These are phyloP conservation scores for Daucus carota DNA, from an alignment of 129 eudicot species.

Conservation along the genomic window DNA sequence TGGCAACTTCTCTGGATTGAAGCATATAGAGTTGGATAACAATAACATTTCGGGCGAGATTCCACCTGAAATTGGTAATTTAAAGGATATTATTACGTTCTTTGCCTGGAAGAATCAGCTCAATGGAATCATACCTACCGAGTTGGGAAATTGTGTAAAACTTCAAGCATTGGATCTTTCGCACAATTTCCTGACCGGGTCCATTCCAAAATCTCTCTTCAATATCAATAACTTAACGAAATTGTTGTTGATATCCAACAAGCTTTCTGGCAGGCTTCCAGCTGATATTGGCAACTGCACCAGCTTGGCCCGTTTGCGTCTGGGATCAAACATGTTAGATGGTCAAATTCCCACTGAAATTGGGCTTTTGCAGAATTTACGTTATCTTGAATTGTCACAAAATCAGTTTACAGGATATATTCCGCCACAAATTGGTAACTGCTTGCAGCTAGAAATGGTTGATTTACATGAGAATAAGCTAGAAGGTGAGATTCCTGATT, in stretches of 20 bases:
- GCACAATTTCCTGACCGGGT: constrained; percentile 37
- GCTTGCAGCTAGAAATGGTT: constrained; percentile 39
- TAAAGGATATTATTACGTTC: constrained; percentile 36
- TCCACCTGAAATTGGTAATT: constrained; percentile 30
- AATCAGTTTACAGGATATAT: constrained; percentile 36
- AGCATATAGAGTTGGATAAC: constrained; percentile 39
- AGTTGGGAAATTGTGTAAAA: constrained; percentile 29
- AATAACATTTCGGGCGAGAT: constrained; percentile 36
- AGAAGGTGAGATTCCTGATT: constrained; percentile 32
- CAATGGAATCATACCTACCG: constrained; percentile 32
- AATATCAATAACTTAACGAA: constrained; percentile 38
- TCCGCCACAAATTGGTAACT: constrained; percentile 34
- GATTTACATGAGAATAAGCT: constrained; percentile 37
- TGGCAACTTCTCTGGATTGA: constrained; percentile 30
- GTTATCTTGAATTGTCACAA: constrained; percentile 41
- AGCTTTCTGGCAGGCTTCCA: constrained; percentile 37
- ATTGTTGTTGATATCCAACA: constrained; percentile 40
- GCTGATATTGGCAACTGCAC: constrained; percentile 40
- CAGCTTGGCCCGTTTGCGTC: constrained; percentile 29
- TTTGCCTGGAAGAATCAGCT: constrained; percentile 56
- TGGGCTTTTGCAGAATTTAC: constrained; percentile 26
- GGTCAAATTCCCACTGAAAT: constrained; percentile 39
- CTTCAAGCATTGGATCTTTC: constrained; percentile 44
- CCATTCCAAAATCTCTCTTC: constrained; percentile 31
- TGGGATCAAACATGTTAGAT: constrained; percentile 32